Evolutionary conservation across 371 early-diverging fungal species (phyloP).

Genomic region (Mucor piriformis): DNA sequence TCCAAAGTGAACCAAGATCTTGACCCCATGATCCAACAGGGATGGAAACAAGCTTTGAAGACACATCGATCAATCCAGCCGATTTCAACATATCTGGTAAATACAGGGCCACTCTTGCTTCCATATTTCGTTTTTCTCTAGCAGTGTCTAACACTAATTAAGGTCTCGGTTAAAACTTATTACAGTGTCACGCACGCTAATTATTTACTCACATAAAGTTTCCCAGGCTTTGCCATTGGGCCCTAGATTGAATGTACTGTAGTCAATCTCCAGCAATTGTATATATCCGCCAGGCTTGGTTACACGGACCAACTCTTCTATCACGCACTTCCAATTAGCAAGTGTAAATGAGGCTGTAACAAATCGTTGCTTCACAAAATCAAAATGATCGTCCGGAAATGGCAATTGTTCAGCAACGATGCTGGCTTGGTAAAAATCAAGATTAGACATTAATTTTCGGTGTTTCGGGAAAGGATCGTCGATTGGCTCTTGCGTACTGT

Average conservation of each 20-base stretch:
- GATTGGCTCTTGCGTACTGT: background rate
- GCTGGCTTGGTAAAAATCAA: slow-evolving; percentile 30
- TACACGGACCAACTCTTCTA: slow-evolving; percentile 26
- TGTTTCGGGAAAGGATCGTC: background rate
- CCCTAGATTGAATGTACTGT: slow-evolving; percentile 13
- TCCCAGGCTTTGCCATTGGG: slow-evolving; percentile 18
- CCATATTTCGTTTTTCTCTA: slow-evolving; percentile 20
- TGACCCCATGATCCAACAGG: slow-evolving; percentile 40
- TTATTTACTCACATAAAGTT: slow-evolving; percentile 7
- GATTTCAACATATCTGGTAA: slow-evolving; percentile 19
- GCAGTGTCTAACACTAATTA: slow-evolving; percentile 15
- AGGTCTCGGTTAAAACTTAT: background rate
- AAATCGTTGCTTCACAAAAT: slow-evolving; percentile 33
- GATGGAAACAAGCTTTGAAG: slow-evolving; percentile 21
- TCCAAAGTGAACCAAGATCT: slow-evolving; percentile 38
- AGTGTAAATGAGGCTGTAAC: slow-evolving; percentile 23
- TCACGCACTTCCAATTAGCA: slow-evolving; percentile 25
- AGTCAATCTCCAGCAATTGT: slow-evolving; percentile 42
- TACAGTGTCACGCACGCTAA: too few species aligned
- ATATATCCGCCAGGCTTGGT: slow-evolving; percentile 37
- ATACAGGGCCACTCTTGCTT: slow-evolving; percentile 23
- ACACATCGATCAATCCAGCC: slow-evolving; percentile 23
- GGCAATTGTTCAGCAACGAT: slow-evolving; percentile 23
- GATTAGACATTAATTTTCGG: slow-evolving; percentile 23
- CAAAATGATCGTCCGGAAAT: slow-evolving; percentile 36